phyloP scores from a whole-genome alignment of 306 rosid species.

The cucumber (Cucumis sativus) region DNA sequence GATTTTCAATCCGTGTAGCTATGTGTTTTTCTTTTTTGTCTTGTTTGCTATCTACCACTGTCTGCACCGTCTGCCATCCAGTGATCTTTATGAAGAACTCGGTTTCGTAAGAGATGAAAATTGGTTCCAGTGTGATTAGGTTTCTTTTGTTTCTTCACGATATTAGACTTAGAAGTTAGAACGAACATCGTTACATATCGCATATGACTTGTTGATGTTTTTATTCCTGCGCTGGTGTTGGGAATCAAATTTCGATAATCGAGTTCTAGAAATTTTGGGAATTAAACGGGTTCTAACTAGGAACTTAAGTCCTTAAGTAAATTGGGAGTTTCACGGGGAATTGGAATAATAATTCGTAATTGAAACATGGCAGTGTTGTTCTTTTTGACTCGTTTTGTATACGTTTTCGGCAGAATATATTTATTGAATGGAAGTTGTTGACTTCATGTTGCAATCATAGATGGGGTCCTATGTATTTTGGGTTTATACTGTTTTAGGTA shows the following conservation, averaged over 20 bases:
- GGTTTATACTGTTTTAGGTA: background rate
- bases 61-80: background rate
- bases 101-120: background rate
- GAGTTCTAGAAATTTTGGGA: background rate
- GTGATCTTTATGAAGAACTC: background rate
- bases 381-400: background rate
- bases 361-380: background rate
- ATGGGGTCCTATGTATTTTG: background rate
- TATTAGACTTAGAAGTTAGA: background rate
- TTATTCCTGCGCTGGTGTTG: background rate
- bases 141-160: background rate
- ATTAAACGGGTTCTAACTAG: background rate
- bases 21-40: background rate
- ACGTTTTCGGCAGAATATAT: background rate
- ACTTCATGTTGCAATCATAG: background rate
- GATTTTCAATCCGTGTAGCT: background rate
- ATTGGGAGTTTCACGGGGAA: background rate
- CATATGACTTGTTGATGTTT: background rate
- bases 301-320: background rate
- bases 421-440: background rate
- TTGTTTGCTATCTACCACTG: background rate
- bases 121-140: background rate
- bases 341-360: background rate
- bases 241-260: background rate
- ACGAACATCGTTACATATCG: background rate